phyloP scores from a whole-genome alignment of 805 yeast genomes.

The Nakazawaea ernobii region DNA sequence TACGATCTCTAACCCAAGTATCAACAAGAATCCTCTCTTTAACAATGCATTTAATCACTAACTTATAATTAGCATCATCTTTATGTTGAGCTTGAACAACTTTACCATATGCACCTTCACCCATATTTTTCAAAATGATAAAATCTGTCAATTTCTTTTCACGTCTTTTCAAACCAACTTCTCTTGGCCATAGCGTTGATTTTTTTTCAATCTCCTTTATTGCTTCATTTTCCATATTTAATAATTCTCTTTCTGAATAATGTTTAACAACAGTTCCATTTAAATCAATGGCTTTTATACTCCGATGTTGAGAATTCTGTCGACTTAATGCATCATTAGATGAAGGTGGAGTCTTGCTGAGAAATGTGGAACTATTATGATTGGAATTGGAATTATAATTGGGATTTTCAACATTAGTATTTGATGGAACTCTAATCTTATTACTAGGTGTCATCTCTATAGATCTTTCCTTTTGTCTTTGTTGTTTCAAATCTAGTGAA shows the following conservation, averaged over 20 bases:
- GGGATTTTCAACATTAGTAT: too few species aligned
- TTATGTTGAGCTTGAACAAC: constrained; percentile 75
- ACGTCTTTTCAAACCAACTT: constrained; percentile 64
- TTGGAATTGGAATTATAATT: too few species aligned
- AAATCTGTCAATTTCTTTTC: constrained; percentile 71
- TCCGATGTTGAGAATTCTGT: not conserved
- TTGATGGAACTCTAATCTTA: constrained; percentile 3
- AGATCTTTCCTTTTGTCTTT: not conserved
- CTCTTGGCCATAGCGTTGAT: constrained; percentile 45
- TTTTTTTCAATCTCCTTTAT: constrained; percentile 29
- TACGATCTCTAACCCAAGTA: constrained; percentile 94
- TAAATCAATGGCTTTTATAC: constrained; percentile 3
- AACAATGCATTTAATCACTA: constrained; percentile 83
- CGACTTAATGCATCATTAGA: constrained; percentile 2
- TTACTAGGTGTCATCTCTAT: not conserved
- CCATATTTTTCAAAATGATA: constrained; percentile 67
- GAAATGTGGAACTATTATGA: constrained; percentile 6
- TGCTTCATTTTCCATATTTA: constrained; percentile 39
- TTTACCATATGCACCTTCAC: constrained; percentile 96
- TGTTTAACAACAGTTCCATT: constrained; percentile 1
- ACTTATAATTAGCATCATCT: constrained; percentile 54
- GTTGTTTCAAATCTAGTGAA: not conserved
- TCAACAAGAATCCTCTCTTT: constrained; percentile 92
- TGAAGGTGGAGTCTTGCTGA: constrained; percentile 8
- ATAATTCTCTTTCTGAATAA: constrained; percentile 23